These are phyloP conservation scores for Thalassia testudinum DNA, from an alignment of 116 monocot genomes.

Conservation along the genomic window DNA sequence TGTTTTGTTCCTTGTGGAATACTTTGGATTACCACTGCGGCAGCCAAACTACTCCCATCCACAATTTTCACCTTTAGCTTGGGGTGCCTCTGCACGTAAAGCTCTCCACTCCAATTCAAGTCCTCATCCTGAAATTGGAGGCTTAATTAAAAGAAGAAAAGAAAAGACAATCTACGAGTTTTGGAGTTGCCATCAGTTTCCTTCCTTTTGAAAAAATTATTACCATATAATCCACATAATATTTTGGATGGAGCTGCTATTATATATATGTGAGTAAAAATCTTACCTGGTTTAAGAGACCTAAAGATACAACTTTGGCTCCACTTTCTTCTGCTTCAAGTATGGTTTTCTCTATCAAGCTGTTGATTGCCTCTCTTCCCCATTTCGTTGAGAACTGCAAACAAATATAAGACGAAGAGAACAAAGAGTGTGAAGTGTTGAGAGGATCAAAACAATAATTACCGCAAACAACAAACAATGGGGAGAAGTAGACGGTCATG, in stretches of 20 bases:
- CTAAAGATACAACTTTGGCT: conserved; percentile 44
- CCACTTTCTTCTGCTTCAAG: conserved; percentile 57
- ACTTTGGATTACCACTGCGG: conserved; percentile 50
- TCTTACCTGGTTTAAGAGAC: conserved; percentile 61
- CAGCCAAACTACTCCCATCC: conserved; percentile 72
- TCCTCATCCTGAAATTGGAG: conserved; percentile 34
- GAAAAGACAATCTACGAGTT: background rate
- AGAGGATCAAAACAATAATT: background rate
- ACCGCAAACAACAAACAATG: background rate
- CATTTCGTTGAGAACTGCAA: conserved; percentile 7
- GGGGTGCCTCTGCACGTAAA: conserved; percentile 59
- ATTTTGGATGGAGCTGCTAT: no score
- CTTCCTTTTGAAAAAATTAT: background rate
- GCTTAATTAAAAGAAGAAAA: background rate
- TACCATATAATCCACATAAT: no score
- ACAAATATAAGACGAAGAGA: background rate
- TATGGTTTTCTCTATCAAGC: conserved; percentile 44
- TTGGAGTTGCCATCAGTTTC: no score
- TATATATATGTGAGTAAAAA: no score
- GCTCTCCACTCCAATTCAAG: conserved; percentile 45
- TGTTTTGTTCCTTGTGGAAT: conserved; percentile 51
- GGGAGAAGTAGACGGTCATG: no score
- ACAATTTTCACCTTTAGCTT: conserved; percentile 55
- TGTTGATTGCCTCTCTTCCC: conserved; percentile 28
- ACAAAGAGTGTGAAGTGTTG: background rate